phyloP scores from a whole-genome alignment of 495 filamentous ascomycete species.

The Penicillium diatomitis region DNA sequence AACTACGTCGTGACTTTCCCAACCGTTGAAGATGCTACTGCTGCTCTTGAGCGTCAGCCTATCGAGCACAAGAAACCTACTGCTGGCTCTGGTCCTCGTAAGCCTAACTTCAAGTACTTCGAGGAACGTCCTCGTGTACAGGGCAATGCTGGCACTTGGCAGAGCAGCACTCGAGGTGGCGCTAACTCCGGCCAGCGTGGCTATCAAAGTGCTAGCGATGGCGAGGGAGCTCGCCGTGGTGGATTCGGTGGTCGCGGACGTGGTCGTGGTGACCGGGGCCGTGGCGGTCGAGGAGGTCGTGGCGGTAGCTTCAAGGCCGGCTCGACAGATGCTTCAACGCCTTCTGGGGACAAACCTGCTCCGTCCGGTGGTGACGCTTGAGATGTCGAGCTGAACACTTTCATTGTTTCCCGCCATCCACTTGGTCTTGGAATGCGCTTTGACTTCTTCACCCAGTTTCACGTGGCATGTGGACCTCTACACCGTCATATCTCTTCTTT shows the following conservation, averaged over 20 bases:
- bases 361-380: slow-evolving; percentile 37
- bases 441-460: too few relatives aligned
- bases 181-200: slow-evolving; percentile 48
- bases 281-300: slow-evolving; percentile 35
- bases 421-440: too few relatives aligned
- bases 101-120: slow-evolving; percentile 75
- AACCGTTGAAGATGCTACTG: slow-evolving; percentile 65
- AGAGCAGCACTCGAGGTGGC: slow-evolving; percentile 53
- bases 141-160: slow-evolving; percentile 65
- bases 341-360: slow-evolving; percentile 42
- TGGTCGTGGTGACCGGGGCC: slow-evolving; percentile 43
- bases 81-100: slow-evolving; percentile 52
- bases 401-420: too few relatives aligned
- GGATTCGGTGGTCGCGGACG: slow-evolving; percentile 56
- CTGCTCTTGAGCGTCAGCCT: slow-evolving; percentile 61
- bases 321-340: slow-evolving; percentile 39
- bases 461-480: too few relatives aligned
- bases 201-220: slow-evolving; percentile 80
- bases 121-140: slow-evolving; percentile 49
- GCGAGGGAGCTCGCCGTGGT: slow-evolving; percentile 55
- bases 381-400: not conserved
- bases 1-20: slow-evolving; percentile 79
- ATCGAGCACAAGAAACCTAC: slow-evolving; percentile 61
- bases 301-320: slow-evolving; percentile 42
- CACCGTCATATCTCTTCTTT: not conserved